Conservation (phyloP, 2,329 filamentous ascomycete species). For the Cyphellophora attinorum region DNA sequence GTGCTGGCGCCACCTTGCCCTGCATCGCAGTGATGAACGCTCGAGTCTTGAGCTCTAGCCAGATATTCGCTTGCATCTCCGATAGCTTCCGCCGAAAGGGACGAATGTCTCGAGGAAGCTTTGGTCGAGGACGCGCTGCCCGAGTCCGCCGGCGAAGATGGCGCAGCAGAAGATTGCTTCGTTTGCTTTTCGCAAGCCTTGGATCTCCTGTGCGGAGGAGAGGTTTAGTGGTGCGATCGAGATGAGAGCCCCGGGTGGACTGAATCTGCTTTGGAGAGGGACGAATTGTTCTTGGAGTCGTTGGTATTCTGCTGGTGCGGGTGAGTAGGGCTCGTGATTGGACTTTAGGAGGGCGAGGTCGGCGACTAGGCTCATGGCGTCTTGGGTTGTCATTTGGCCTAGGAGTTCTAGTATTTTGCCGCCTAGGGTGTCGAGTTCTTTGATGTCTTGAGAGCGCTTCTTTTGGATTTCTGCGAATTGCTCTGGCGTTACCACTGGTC, state of each 20-base stretch:
- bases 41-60: constrained; percentile 57
- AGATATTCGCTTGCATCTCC: constrained; percentile 51
- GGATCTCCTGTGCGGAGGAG: constrained; percentile 48
- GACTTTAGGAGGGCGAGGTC: constrained; percentile 46
- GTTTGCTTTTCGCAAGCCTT: constrained; percentile 54
- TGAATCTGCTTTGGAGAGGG: constrained; percentile 54
- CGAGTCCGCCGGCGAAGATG: constrained; percentile 55
- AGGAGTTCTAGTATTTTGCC: constrained; percentile 8
- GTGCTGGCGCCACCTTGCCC: constrained; percentile 44
- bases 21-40: constrained; percentile 55
- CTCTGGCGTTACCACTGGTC: too few species aligned
- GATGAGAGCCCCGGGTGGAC: constrained; percentile 46
- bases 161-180: constrained; percentile 55
- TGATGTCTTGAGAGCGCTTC: too few species aligned
- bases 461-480: too few species aligned
- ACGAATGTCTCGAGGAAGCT: constrained; percentile 57
- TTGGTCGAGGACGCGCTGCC: constrained; percentile 54
- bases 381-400: constrained; percentile 9
- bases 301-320: constrained; percentile 38
- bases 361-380: constrained; percentile 48
- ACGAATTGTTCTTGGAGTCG: constrained; percentile 54
- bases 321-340: constrained; percentile 24
- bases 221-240: constrained; percentile 43
- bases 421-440: too few species aligned
- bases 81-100: constrained; percentile 48